Evolutionary conservation across 352 stramenopile species (phyloP).

Genomic region (Globisporangium carolinianum): DNA sequence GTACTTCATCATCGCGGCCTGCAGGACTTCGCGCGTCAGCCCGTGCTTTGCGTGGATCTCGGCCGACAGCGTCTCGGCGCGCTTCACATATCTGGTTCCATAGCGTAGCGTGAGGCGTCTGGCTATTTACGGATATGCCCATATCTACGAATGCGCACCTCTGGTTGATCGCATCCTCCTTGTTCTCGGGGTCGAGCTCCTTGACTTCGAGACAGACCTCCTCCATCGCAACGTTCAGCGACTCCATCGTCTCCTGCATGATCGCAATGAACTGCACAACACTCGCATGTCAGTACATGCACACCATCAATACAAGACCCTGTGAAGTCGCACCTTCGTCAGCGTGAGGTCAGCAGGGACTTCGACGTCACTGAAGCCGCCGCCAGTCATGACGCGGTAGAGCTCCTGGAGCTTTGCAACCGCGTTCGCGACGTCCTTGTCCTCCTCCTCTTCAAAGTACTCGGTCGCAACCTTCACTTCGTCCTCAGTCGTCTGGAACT

Average conservation of each 20-base stretch:
- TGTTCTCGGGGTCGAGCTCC: conserved; percentile 83
- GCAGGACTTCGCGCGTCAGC: conserved; percentile 78
- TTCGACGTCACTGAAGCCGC: conserved; percentile 74
- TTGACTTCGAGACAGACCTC: conserved; percentile 86
- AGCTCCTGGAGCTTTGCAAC: conserved; percentile 85
- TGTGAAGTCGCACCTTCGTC: conserved; percentile 34
- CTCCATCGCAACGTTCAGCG: conserved; percentile 86
- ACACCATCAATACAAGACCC: neutral
- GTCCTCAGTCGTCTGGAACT: conserved; percentile 86
- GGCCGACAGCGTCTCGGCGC: conserved; percentile 71
- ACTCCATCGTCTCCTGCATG: conserved; percentile 89
- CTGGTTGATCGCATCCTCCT: conserved; percentile 87
- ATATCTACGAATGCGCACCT: conserved; percentile 11
- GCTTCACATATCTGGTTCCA: conserved; percentile 70
- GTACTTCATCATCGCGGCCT: conserved; percentile 90
- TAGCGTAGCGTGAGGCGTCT: neutral
- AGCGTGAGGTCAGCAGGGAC: conserved; percentile 77
- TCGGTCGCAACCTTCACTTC: conserved; percentile 82
- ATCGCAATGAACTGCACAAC: conserved; percentile 68
- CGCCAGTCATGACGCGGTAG: conserved; percentile 84
- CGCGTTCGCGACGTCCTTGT: conserved; percentile 80
- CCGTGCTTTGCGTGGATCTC: conserved; percentile 87
- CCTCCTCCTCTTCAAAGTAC: conserved; percentile 85
- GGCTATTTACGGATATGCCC: no score
- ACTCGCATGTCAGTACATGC: conserved; percentile 2